These are phyloP conservation scores for Lactifluus piperatus DNA, from an alignment of 768 basidiomycete species.

Conservation along the genomic window DNA sequence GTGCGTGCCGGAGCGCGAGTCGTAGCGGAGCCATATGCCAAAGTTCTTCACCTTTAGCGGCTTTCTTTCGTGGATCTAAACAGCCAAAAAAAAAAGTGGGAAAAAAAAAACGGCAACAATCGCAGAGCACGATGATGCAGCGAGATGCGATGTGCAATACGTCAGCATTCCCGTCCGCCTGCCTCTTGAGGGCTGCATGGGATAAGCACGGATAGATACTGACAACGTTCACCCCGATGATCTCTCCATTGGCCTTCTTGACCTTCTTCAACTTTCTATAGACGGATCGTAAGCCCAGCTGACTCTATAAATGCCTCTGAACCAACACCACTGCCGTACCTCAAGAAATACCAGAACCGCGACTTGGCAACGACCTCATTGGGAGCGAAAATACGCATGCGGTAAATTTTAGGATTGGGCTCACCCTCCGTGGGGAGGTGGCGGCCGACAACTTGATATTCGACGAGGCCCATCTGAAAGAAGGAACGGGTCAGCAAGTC, in stretches of 20 bases:
- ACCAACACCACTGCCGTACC: constrained; percentile 36
- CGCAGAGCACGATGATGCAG: constrained; percentile 22
- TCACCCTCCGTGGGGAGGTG: constrained; percentile 92
- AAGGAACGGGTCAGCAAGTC: not conserved
- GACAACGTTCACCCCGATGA: constrained; percentile 96
- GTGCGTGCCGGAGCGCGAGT: constrained; percentile 98
- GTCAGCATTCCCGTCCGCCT: constrained; percentile 68
- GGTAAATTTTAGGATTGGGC: constrained; percentile 95
- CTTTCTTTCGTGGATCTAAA: constrained; percentile 96
- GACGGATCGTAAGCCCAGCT: not conserved
- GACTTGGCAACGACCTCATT: constrained; percentile 99
- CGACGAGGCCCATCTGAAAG: constrained; percentile 64
- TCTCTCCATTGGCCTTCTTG: constrained; percentile 99
- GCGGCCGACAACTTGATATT: constrained; percentile 97
- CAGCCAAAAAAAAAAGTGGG: too few species aligned
- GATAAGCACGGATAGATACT: constrained; percentile 39
- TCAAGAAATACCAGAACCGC: constrained; percentile 99
- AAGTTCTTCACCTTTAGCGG: constrained; percentile 99
- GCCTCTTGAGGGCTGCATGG: constrained; percentile 74
- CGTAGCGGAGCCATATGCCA: constrained; percentile 99
- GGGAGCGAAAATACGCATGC: constrained; percentile 98
- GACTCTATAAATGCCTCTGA: not conserved
- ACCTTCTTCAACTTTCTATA: constrained; percentile 92
- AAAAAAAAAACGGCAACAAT: constrained; percentile 6
- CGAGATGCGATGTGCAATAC: constrained; percentile 27